A percentile compares a stretch with the other conserved stretches of the same genome.
These are phyloP conservation scores for Entomortierella chlamydospora DNA, from an alignment of 192 early-diverging fungal genomes.

Conservation along the genomic window DNA sequence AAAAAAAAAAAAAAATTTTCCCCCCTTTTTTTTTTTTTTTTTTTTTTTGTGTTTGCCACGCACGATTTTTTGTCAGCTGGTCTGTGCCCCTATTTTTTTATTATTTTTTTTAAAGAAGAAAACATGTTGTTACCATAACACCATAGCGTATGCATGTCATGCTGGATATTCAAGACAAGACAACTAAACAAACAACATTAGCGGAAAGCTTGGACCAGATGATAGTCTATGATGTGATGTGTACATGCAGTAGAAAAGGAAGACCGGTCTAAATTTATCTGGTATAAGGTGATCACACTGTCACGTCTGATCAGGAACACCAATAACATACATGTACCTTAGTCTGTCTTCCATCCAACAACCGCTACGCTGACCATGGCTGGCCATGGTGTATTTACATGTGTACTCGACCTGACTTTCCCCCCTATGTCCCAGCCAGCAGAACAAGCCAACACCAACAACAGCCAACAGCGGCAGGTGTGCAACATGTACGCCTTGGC, in stretches of 20 bases:
- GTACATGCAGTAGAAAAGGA: too few relatives aligned
- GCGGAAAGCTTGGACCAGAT: neutral
- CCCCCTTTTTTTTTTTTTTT: too few relatives aligned
- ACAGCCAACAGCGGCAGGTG: too few relatives aligned
- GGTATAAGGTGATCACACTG: neutral
- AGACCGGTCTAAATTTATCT: neutral
- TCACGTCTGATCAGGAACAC: neutral
- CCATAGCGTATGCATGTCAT: neutral
- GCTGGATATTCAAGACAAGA: neutral
- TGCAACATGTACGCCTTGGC: too few relatives aligned
- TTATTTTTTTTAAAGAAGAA: neutral
- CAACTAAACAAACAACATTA: neutral
- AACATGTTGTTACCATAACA: neutral
- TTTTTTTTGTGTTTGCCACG: too few relatives aligned
- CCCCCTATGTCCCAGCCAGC: too few relatives aligned
- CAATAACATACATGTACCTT: neutral
- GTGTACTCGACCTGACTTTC: too few relatives aligned
- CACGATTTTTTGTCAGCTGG: constrained; percentile 34
- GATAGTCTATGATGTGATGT: neutral
- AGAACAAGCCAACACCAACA: too few relatives aligned
- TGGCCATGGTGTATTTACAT: too few relatives aligned
- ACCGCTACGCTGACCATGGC: too few relatives aligned
- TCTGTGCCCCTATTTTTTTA: constrained; percentile 25
- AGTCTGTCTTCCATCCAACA: neutral
- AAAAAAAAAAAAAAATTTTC: too few relatives aligned